A percentile compares a stretch with the other conserved stretches of the same genome.
Evolutionary conservation across 169 alveolate species (phyloP).

Genomic region (Plasmodium gonderi): DNA sequence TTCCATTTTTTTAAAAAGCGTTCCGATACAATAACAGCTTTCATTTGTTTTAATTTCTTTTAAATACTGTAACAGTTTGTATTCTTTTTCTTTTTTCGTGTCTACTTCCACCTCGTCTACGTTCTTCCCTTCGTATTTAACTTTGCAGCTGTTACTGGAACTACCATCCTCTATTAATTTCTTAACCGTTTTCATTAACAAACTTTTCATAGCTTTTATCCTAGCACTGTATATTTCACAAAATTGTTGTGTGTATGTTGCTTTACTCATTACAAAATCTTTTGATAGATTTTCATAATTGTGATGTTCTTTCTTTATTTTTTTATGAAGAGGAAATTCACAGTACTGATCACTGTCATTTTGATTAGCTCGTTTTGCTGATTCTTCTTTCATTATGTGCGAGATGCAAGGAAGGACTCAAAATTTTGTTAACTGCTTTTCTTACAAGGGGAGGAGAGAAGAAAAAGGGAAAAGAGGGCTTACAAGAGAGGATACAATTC

Average conservation of each 20-base stretch:
- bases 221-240: constrained; percentile 38
- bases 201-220: constrained; percentile 29
- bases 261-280: constrained; percentile 13
- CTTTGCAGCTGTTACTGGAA: not conserved
- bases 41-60: constrained; percentile 51
- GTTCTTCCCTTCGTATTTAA: not conserved
- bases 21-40: constrained; percentile 79
- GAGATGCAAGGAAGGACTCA: too few relatives aligned
- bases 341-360: not conserved
- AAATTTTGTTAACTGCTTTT: too few relatives aligned
- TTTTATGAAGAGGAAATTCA: constrained; percentile 33
- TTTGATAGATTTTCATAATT: constrained; percentile 30
- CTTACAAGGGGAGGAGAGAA: too few relatives aligned
- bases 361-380: not conserved
- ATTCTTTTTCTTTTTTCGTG: not conserved
- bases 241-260: constrained; percentile 67
- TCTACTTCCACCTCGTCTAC: not conserved
- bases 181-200: constrained; percentile 43
- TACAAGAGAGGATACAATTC: too few relatives aligned
- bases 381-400: not conserved
- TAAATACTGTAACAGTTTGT: constrained; percentile 13
- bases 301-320: constrained; percentile 27
- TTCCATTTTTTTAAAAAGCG: constrained; percentile 79
- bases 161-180: not conserved
- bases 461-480: too few relatives aligned